phyloP scores from a whole-genome alignment of 352 stramenopile genomes.

The Phytophthora hibernalis region DNA sequence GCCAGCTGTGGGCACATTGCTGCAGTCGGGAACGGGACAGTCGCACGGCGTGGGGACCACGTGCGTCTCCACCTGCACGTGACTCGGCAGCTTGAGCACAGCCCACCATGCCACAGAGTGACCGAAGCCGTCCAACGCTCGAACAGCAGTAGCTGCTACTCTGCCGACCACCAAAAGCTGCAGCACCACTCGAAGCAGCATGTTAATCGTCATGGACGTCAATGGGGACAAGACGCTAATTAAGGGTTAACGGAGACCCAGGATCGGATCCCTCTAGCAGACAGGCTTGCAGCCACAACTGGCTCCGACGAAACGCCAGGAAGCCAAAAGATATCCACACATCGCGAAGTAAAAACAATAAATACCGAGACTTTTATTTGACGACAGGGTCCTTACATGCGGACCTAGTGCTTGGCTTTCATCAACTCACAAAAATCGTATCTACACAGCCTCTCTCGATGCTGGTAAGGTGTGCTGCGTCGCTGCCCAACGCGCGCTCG shows the following conservation, averaged over 20 bases:
- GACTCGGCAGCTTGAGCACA: conserved; percentile 76
- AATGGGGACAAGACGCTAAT: conserved; percentile 1
- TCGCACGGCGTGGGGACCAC: conserved; percentile 67
- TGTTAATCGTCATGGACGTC: background rate
- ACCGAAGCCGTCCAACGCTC: conserved; percentile 68
- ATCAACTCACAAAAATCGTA: conserved; percentile 47
- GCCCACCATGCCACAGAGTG: conserved; percentile 75
- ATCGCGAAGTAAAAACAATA: conserved; percentile 31
- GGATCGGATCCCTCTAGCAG: background rate
- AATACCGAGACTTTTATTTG: conserved; percentile 56
- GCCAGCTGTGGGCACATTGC: conserved; percentile 49
- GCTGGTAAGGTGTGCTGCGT: conserved; percentile 25
- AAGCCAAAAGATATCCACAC: background rate
- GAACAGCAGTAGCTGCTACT: conserved; percentile 21
- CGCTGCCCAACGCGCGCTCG: conserved; percentile 29
- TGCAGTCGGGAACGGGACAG: conserved; percentile 63
- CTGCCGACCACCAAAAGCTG: conserved; percentile 24
- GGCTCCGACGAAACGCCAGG: background rate
- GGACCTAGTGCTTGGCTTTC: conserved; percentile 31
- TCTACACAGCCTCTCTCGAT: conserved; percentile 30
- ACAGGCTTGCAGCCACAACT: conserved; percentile 14
- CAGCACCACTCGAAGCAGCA: conserved; percentile 9
- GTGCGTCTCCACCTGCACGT: conserved; percentile 33
- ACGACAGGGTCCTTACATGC: conserved; percentile 40
- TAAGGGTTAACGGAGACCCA: background rate